phyloP scores from a whole-genome alignment of 2,329 filamentous ascomycete genomes.

The Fusarium albosuccineum region DNA sequence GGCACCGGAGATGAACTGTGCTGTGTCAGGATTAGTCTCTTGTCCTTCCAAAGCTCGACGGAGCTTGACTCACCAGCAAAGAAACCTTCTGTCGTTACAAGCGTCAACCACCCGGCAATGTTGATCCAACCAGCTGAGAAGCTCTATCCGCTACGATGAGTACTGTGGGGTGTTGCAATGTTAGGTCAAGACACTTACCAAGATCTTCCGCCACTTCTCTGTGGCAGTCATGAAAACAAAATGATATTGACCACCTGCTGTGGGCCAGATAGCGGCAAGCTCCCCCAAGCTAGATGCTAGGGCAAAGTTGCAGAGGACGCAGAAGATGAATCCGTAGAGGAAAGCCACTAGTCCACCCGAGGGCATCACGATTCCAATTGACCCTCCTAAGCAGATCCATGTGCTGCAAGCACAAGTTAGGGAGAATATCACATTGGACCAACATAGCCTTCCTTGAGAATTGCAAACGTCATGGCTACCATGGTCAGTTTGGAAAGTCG shows the following conservation, averaged over 20 bases:
- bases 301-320: constrained; percentile 59
- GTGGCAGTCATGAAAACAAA: constrained; percentile 58
- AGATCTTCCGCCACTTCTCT: constrained; percentile 53
- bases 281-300: constrained; percentile 59
- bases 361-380: constrained; percentile 56
- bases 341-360: constrained; percentile 58
- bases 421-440: rapidly evolving
- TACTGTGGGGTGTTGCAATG: rapidly evolving
- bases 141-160: constrained; percentile 45
- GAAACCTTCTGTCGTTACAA: constrained; percentile 59
- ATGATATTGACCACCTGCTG: constrained; percentile 61
- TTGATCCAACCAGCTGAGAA: constrained; percentile 59
- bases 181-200: constrained; percentile 42
- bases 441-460: constrained; percentile 51
- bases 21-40: too few species aligned
- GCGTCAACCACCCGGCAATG: constrained; percentile 60
- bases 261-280: constrained; percentile 60
- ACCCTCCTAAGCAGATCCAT: constrained; percentile 56
- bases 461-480: constrained; percentile 59
- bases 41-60: rapidly evolving
- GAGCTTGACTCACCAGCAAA: constrained; percentile 52
- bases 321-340: constrained; percentile 61
- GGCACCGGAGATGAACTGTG: constrained; percentile 59
- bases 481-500: constrained; percentile 57
- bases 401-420: constrained; percentile 37